phyloP scores from a whole-genome alignment of 495 filamentous ascomycete species.

The Annulohypoxylon moriforme region DNA sequence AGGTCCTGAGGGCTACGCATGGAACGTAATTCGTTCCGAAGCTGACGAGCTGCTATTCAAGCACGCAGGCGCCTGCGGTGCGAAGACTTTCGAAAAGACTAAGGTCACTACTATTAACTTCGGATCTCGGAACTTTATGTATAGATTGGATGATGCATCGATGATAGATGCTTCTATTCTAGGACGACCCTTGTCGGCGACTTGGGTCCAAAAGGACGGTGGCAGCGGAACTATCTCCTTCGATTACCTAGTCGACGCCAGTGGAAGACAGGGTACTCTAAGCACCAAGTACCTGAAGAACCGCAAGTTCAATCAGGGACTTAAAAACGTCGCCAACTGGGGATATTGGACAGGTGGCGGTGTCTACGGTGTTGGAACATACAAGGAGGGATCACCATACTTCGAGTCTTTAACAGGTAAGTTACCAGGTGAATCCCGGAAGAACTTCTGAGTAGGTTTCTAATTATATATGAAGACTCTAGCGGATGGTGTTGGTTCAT shows the following conservation, averaged over 20 bases:
- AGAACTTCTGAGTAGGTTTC: not conserved
- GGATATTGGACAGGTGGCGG: slow-evolving; percentile 54
- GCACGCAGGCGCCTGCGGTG: slow-evolving; percentile 60
- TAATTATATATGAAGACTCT: slow-evolving; percentile 42
- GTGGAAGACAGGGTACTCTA: slow-evolving; percentile 53
- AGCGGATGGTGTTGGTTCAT: slow-evolving; percentile 61
- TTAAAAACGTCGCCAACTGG: slow-evolving; percentile 62
- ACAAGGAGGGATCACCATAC: slow-evolving; percentile 49
- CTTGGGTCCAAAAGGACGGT: slow-evolving; percentile 57
- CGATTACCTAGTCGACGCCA: slow-evolving; percentile 61
- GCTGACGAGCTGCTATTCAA: slow-evolving; percentile 63
- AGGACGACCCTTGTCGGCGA: slow-evolving; percentile 60
- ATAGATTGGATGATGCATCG: not conserved
- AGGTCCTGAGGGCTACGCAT: slow-evolving; percentile 58
- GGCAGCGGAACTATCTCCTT: slow-evolving; percentile 54
- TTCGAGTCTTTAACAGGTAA: slow-evolving; percentile 56
- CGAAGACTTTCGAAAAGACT: slow-evolving; percentile 58
- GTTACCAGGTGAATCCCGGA: not conserved
- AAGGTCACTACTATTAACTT: slow-evolving; percentile 52
- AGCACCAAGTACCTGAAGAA: slow-evolving; percentile 61
- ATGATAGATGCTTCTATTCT: slow-evolving; percentile 28
- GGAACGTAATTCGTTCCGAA: slow-evolving; percentile 67
- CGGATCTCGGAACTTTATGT: slow-evolving; percentile 45
- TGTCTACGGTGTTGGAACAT: slow-evolving; percentile 46
- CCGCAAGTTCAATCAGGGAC: slow-evolving; percentile 51